These are phyloP conservation scores for Podaxis mareebaensis DNA, from an alignment of 768 basidiomycete species.

Conservation along the genomic window DNA sequence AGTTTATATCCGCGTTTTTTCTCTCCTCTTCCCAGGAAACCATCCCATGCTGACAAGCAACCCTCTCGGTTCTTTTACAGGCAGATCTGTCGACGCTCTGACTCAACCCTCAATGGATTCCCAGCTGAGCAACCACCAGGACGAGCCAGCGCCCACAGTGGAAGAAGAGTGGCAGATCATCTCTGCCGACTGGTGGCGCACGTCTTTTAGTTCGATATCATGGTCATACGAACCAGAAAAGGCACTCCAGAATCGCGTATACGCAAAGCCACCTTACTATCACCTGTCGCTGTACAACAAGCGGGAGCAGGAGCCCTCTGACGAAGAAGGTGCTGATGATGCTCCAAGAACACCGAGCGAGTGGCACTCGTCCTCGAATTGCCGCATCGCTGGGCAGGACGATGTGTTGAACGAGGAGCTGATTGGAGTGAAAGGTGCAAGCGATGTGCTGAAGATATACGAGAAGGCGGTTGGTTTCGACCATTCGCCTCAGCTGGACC, in stretches of 20 bases:
- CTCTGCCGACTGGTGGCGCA: constrained; percentile 40
- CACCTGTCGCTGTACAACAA: constrained; percentile 30
- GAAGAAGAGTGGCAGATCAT: constrained; percentile 44
- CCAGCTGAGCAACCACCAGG: neutral
- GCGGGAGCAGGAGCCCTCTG: constrained; percentile 15
- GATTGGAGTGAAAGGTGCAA: constrained; percentile 38
- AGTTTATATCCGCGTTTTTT: neutral
- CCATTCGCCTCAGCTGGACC: constrained; percentile 24
- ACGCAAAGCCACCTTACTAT: constrained; percentile 31
- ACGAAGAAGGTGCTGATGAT: constrained; percentile 2
- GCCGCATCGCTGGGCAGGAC: constrained; percentile 24
- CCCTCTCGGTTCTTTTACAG: neutral
- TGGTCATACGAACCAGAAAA: constrained; percentile 36
- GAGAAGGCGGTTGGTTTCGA: constrained; percentile 45
- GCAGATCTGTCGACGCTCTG: constrained; percentile 9
- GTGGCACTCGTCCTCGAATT: constrained; percentile 12
- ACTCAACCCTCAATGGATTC: constrained; percentile 10
- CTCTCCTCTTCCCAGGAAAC: neutral
- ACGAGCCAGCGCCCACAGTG: constrained; percentile 23
- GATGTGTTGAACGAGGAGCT: constrained; percentile 39
- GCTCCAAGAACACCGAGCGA: constrained; percentile 7
- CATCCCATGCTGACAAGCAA: neutral
- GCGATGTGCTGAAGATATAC: constrained; percentile 38
- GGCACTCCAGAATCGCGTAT: constrained; percentile 22
- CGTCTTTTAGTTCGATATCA: constrained; percentile 36